Conservation (phyloP, 2,329 filamentous ascomycete genomes). For the Nothomitra cinnamomea region DNA sequence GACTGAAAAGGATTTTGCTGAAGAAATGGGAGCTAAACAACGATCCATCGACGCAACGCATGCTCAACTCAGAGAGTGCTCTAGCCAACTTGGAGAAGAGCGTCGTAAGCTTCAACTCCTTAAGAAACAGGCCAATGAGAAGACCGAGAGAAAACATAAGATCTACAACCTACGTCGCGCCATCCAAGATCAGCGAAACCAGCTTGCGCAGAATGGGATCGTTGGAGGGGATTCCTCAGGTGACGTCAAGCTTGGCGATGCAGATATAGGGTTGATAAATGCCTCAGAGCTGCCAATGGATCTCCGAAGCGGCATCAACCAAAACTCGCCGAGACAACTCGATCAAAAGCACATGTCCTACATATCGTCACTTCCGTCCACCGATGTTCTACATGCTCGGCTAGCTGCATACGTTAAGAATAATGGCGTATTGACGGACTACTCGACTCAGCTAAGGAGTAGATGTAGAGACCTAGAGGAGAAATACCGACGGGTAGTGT, state of each 20-base stretch:
- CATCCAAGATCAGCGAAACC: conserved; percentile 49
- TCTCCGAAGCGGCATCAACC: conserved; percentile 15
- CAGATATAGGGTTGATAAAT: conserved; percentile 25
- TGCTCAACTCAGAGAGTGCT: conserved; percentile 61
- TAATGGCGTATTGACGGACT: conserved; percentile 47
- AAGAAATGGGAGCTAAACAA: conserved; percentile 71
- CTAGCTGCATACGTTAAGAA: conserved; percentile 53
- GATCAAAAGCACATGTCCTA: conserved; percentile 22
- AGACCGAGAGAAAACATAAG: conserved; percentile 45
- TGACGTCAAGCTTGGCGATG: conserved; percentile 20
- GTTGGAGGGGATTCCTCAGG: conserved; percentile 24
- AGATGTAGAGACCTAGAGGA: conserved; percentile 70
- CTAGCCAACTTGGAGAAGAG: conserved; percentile 60
- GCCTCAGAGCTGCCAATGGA: conserved; percentile 15
- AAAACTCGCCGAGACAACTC: neutral
- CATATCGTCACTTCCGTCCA: conserved; percentile 37
- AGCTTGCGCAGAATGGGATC: conserved; percentile 30
- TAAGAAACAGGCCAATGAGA: conserved; percentile 28
- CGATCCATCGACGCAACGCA: conserved; percentile 69
- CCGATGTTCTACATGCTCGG: conserved; percentile 45
- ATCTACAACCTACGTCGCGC: conserved; percentile 64
- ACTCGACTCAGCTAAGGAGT: conserved; percentile 54
- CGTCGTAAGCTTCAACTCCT: conserved; percentile 56
- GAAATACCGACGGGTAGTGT: conserved; percentile 77
- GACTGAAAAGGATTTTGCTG: conserved; percentile 61